Conservation (phyloP, 176 grass and related monocot species). For the Eragrostis nindensis region DNA sequence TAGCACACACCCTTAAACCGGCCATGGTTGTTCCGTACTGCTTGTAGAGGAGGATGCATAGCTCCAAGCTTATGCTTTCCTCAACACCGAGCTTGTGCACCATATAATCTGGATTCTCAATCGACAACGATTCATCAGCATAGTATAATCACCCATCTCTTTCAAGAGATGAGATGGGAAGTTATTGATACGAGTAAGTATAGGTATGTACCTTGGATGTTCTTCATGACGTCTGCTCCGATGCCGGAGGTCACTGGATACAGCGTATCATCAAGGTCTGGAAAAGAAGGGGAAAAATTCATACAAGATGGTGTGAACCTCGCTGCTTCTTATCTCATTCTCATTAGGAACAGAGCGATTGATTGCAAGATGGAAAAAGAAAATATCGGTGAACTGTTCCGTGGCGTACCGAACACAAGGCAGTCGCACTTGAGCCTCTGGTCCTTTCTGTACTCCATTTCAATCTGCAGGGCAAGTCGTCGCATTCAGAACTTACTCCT, state of each 20-base stretch:
- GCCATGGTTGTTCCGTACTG: constrained; percentile 96
- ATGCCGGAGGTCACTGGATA: constrained; percentile 79
- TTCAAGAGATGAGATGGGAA: neutral
- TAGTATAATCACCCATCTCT: neutral
- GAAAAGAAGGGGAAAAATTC: neutral
- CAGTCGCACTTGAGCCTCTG: constrained; percentile 63
- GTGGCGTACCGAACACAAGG: constrained; percentile 78
- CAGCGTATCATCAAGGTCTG: constrained; percentile 91
- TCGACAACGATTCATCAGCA: neutral
- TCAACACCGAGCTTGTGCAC: constrained; percentile 77
- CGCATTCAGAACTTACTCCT: neutral
- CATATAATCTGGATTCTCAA: constrained; percentile 64
- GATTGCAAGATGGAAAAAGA: neutral
- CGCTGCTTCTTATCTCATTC: neutral
- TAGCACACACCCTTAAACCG: constrained; percentile 60
- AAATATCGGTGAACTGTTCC: neutral
- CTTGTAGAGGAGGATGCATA: constrained; percentile 88
- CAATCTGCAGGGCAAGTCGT: constrained; percentile 8
- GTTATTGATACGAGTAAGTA: neutral
- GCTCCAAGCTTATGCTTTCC: constrained; percentile 54
- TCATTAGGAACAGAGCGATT: neutral
- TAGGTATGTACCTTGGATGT: constrained; percentile 69
- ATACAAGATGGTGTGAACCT: neutral
- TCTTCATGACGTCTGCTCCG: constrained; percentile 60
- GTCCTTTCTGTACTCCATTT: constrained; percentile 69